Base-by-base conservation (phyloP, 1,284 basidiomycete genomes). In the Sanguinoderma infundibulare region DNA sequence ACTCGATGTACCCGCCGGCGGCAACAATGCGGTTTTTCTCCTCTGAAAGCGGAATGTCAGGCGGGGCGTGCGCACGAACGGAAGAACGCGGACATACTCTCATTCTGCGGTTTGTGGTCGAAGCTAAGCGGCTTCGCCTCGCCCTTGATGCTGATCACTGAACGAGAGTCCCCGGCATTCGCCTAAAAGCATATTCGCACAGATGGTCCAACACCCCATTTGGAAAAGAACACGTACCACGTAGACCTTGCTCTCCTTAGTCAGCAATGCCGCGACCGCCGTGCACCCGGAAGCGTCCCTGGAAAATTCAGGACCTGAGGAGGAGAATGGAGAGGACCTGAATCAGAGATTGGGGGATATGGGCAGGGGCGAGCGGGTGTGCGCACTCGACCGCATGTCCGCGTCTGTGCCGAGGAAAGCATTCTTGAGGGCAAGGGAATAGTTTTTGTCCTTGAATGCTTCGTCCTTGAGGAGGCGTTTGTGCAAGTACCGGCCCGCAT, bases 1-100 rank as follows among this genome's bases (percentile, higher is more conserved):
- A 98, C 75, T 99, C 96, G 65, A 99, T 92, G 72, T 95, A 99
- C 50, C 98, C 98, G 55, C 98, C 98, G n/a, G 96, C 98, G 44
- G 86, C 87, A 24, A 87, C 83, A 73, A 99, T 98, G 55, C 98
- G 92, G 28, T 84, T 82, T 70, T 86, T 93, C 78, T 99, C 98
- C 67, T 81, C 94, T 93, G 32, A 5, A 0, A 46, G 10, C 15
- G 24, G 50, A 38, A 28, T 3, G 70, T 34, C 58, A 55, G 67
- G 34, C 24, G 53, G 28, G 26, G 22, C 34, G 30, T 53, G 47
- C 42, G 15, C 12, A 55, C 15, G 22, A 53, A 24, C 60, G 34
- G 60, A 42, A 47, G 59, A 35, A 44, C 17, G 26, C 32, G 22
- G 20, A 60, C 90, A 68, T 61, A 94, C 93, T 81, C 69, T 91